Evolutionary conservation across 192 early-diverging fungal genomes (phyloP).

Genomic region (Umbelopsis ramanniana): DNA sequence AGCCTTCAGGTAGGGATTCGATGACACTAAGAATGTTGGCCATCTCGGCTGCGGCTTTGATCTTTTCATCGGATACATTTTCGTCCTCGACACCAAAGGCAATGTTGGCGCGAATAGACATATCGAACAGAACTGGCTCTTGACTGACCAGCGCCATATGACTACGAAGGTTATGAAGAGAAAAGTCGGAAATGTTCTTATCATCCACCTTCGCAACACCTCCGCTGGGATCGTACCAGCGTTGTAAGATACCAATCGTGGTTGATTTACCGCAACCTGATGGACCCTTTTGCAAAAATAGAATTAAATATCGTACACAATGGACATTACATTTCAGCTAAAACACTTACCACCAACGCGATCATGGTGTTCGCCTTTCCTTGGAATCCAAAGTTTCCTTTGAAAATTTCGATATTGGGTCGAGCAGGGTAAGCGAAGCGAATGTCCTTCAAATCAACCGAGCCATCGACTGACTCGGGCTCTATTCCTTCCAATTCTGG

Average conservation of each 20-base stretch:
- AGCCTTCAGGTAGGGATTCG: constrained; percentile 54
- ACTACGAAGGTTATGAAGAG: constrained; percentile 63
- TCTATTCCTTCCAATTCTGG: constrained; percentile 46
- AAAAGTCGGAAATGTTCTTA: constrained; percentile 60
- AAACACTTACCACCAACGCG: constrained; percentile 72
- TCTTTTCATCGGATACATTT: constrained; percentile 49
- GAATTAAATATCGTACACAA: not conserved
- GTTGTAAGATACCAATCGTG: constrained; percentile 63
- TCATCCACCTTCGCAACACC: constrained; percentile 71
- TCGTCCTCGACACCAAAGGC: constrained; percentile 59
- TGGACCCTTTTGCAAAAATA: constrained; percentile 45
- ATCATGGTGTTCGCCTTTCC: constrained; percentile 70
- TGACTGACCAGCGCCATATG: constrained; percentile 86
- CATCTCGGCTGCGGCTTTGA: constrained; percentile 48
- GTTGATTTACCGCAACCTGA: constrained; percentile 87
- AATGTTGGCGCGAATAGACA: constrained; percentile 86
- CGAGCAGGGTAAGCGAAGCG: constrained; percentile 75
- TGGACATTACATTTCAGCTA: not conserved
- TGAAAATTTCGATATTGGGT: constrained; percentile 61
- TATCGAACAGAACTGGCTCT: constrained; percentile 89
- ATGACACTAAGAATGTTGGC: constrained; percentile 70
- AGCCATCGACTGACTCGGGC: constrained; percentile 46
- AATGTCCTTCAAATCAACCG: constrained; percentile 56
- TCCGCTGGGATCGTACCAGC: constrained; percentile 75
- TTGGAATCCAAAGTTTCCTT: constrained; percentile 54